Conservation (phyloP, 192 early-diverging fungal genomes). For the Coemansia sp. region DNA sequence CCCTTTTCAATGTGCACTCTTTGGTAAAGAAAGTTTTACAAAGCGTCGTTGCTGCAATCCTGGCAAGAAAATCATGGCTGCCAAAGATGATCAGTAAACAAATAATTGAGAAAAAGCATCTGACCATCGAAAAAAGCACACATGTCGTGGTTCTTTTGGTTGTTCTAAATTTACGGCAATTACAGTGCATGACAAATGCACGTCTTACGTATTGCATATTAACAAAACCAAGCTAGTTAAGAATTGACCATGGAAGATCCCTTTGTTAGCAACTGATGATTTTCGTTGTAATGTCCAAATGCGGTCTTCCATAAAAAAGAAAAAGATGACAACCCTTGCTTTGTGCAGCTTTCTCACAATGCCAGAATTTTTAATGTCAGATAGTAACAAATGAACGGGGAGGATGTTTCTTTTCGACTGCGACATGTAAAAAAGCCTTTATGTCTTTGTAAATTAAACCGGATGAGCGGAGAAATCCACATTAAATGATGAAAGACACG, state of each 20-base stretch:
- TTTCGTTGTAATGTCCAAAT: neutral
- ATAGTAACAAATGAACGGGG: neutral
- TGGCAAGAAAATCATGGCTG: neutral
- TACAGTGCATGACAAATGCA: neutral
- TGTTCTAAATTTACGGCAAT: neutral
- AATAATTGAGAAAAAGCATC: neutral
- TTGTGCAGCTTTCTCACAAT: neutral
- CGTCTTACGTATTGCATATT: neutral
- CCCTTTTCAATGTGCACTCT: too few relatives aligned
- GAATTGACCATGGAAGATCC: neutral
- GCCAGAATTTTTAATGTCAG: too few relatives aligned
- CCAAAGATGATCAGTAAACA: neutral
- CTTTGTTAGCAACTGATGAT: too few relatives aligned
- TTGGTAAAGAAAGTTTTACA: neutral
- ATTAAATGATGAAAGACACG: neutral
- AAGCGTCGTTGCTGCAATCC: slow-evolving; percentile 3
- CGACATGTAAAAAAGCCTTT: neutral
- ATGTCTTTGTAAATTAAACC: neutral
- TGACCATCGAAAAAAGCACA: neutral
- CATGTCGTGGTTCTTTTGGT: neutral
- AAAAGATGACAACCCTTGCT: neutral
- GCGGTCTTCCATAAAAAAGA: neutral
- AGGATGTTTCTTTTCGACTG: neutral
- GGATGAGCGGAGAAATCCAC: neutral
- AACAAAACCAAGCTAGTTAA: neutral